A percentile compares a stretch with the other conserved stretches of the same genome.
phyloP scores from a whole-genome alignment of 495 filamentous ascomycete species.

The Penicillium samsonianum region DNA sequence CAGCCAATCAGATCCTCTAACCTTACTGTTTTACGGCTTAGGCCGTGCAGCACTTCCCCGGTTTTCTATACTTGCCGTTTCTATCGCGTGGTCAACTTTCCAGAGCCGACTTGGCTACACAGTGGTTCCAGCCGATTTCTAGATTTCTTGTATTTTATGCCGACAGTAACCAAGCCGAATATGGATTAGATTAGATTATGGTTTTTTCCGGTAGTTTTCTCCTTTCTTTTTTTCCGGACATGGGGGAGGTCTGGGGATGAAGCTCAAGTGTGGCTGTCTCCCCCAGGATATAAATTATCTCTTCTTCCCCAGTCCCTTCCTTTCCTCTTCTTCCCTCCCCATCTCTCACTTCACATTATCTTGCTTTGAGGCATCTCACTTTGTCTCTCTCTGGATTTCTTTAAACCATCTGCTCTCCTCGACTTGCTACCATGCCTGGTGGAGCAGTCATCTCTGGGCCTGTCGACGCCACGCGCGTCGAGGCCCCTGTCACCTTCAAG shows the following conservation, averaged over 20 bases:
- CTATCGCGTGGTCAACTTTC: conserved; percentile 10
- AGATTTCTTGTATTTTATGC: not conserved
- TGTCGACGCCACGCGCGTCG: conserved; percentile 47
- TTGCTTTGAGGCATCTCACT: not conserved
- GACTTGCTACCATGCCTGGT: conserved; percentile 25
- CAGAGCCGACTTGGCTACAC: conserved; percentile 17
- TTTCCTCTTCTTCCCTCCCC: not conserved
- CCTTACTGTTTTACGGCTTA: conserved; percentile 9
- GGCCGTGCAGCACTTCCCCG: conserved; percentile 24
- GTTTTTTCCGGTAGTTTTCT: not conserved
- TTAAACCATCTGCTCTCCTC: not conserved
- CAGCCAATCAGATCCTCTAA: conserved; percentile 8
- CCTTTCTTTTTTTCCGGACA: not conserved
- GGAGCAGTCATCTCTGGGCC: conserved; percentile 20
- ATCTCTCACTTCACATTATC: not conserved
- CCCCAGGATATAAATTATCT: conserved; percentile 4
- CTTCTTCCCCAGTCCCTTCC: conserved; percentile 2
- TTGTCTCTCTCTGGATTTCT: not conserved
- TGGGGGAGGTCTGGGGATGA: conserved; percentile 1
- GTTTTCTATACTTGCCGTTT: conserved; percentile 14
- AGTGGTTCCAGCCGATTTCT: conserved; percentile 5
- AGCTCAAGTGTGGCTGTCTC: not conserved
- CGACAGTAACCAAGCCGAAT: not conserved
- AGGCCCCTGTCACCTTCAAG: conserved; percentile 64
- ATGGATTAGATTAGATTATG: not conserved